phyloP scores from a whole-genome alignment of 805 yeast species.

The Lachancea dasiensis region DNA sequence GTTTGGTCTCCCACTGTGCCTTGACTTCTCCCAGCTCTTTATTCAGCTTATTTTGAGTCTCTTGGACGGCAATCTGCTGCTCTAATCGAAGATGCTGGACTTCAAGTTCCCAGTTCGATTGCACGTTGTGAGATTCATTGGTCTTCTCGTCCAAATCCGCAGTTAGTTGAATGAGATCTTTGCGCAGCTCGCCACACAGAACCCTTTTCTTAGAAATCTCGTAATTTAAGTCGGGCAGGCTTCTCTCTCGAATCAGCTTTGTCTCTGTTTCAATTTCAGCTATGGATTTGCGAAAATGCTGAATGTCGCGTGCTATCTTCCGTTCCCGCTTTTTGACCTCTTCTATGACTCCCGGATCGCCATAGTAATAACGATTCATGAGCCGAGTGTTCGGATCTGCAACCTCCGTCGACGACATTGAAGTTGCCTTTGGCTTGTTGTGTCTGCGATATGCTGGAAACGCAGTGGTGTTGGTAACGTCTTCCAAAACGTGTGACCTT shows the following conservation, averaged over 20 bases:
- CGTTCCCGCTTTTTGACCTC: conserved; percentile 30
- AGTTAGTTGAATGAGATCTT: conserved; percentile 17
- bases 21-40: conserved; percentile 15
- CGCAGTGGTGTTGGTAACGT: conserved; percentile 11
- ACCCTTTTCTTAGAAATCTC: conserved; percentile 20
- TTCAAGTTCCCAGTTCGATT: conserved; percentile 18
- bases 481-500: conserved; percentile 7
- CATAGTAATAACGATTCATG: conserved; percentile 26
- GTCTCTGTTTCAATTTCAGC: conserved; percentile 25
- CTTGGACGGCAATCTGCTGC: conserved; percentile 21
- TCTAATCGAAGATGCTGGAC: conserved; percentile 19
- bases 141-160: conserved; percentile 17
- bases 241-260: conserved; percentile 13
- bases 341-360: conserved; percentile 29
- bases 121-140: conserved; percentile 17
- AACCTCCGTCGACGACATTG: not conserved
- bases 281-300: conserved; percentile 25
- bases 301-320: conserved; percentile 27
- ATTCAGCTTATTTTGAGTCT: conserved; percentile 21
- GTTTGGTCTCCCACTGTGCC: conserved; percentile 18
- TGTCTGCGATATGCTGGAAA: no score
- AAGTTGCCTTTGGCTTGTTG: not conserved
- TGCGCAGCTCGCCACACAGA: conserved; percentile 19
- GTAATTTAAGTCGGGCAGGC: conserved; percentile 24
- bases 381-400: conserved; percentile 15